These are phyloP conservation scores for Microcos paniculata DNA, from an alignment of 345 rosid genomes.

Conservation along the genomic window DNA sequence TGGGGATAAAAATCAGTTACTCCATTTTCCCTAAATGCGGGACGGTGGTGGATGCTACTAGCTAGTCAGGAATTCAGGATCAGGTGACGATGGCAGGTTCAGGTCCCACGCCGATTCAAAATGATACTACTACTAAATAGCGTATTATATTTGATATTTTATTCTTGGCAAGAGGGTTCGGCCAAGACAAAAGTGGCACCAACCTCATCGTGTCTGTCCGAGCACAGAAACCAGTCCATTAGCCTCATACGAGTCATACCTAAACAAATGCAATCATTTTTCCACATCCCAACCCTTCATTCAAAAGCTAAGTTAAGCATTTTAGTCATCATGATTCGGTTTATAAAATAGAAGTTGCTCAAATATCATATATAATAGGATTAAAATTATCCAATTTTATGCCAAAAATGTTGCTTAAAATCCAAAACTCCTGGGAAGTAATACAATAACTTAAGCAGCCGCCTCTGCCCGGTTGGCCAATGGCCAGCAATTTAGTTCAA, in stretches of 20 bases:
- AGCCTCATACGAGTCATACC: too few relatives aligned
- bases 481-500: not conserved
- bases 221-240: not conserved
- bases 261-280: too few relatives aligned
- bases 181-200: not conserved
- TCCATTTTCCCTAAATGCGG: not conserved
- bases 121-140: not conserved
- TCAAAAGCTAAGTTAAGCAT: not conserved
- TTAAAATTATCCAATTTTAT: not conserved
- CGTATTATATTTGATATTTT: too few relatives aligned
- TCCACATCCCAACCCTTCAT: not conserved
- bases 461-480: slow-evolving; percentile 1
- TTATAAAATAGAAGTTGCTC: not conserved
- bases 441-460: not conserved
- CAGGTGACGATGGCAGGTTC: not conserved
- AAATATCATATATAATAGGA: too few relatives aligned
- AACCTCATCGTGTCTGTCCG: not conserved
- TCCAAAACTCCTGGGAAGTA: not conserved
- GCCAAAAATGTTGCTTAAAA: not conserved
- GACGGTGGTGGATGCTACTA: too few relatives aligned
- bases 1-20: not conserved
- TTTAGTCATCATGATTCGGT: not conserved
- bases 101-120: not conserved
- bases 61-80: not conserved
- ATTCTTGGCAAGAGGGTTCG: not conserved